Percentiles rank a stretch among this genome's conserved stretches.
Evolutionary conservation across 257 asterid species (phyloP).

Genomic region (Schizonepeta tenuifolia): DNA sequence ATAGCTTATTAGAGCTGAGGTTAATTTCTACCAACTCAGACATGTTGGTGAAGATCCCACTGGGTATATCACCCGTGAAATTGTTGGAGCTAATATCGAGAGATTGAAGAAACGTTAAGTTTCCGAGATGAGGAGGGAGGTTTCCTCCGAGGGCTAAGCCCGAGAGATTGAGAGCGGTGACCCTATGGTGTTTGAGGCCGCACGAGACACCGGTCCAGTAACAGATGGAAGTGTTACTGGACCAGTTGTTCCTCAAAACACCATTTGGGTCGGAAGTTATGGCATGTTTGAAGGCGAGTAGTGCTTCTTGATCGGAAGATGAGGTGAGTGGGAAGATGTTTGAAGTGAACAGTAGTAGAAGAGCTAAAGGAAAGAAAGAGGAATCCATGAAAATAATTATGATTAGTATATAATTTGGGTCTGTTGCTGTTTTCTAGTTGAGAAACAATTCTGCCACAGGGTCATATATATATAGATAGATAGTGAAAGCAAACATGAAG

Average conservation of each 20-base stretch:
- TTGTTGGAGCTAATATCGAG: slow-evolving; percentile 25
- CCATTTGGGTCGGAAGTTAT: slow-evolving; percentile 36
- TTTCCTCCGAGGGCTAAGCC: slow-evolving; percentile 26
- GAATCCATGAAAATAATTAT: not conserved
- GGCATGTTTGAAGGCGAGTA: slow-evolving; percentile 38
- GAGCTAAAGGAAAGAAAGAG: not conserved
- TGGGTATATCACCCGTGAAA: slow-evolving; percentile 8
- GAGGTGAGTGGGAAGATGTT: not conserved
- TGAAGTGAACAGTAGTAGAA: not conserved
- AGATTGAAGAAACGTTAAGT: slow-evolving; percentile 24
- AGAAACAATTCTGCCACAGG: too few relatives aligned
- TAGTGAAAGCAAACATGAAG: too few relatives aligned
- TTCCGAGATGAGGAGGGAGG: slow-evolving; percentile 32
- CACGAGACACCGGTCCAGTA: slow-evolving; percentile 50
- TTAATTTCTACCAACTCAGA: not conserved
- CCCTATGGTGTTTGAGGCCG: slow-evolving; percentile 25
- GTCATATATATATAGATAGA: too few relatives aligned
- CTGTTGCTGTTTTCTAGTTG: too few relatives aligned
- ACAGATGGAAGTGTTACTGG: not conserved
- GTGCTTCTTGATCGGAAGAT: slow-evolving; percentile 30
- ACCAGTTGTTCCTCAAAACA: slow-evolving; percentile 32
- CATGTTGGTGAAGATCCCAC: not conserved
- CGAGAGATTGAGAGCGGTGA: slow-evolving; percentile 40
- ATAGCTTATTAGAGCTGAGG: not conserved
- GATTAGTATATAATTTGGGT: too few relatives aligned